Evolutionary conservation across 129 eudicot genomes (phyloP).

Genomic region (Calendula officinalis): DNA sequence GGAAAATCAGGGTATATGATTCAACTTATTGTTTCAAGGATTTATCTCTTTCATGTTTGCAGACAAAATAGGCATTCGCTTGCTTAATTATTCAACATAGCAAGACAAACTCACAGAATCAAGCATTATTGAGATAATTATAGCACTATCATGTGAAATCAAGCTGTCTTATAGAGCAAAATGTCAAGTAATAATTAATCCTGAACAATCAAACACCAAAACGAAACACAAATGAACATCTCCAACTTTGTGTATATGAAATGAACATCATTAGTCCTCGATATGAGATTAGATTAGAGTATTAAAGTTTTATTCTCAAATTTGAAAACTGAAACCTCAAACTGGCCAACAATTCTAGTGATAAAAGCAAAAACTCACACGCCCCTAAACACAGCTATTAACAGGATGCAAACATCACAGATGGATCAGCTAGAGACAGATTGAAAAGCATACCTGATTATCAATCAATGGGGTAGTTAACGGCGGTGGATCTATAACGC

Average conservation of each 20-base stretch:
- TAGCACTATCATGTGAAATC: too few species aligned
- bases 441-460: constrained; percentile 14
- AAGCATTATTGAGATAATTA: too few species aligned
- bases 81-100: not conserved
- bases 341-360: not conserved
- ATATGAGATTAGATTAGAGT: constrained; percentile 10
- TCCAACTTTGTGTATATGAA: too few species aligned
- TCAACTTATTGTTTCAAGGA: not conserved
- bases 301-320: constrained; percentile 4
- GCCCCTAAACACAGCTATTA: not conserved
- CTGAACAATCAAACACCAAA: too few species aligned
- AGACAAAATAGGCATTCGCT: not conserved
- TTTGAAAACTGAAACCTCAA: not conserved
- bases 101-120: too few species aligned
- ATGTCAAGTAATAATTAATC: too few species aligned
- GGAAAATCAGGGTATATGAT: not conserved
- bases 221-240: too few species aligned
- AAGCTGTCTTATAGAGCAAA: too few species aligned
- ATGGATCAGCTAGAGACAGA: constrained; percentile 4
- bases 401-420: constrained; percentile 3
- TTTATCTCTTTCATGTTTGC: not conserved
- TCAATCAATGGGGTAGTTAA: not conserved
- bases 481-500: not conserved
- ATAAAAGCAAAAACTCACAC: not conserved
- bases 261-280: too few species aligned